These are phyloP conservation scores for Aurifilum marmelostoma DNA, from an alignment of 2,329 filamentous ascomycete species.

Conservation along the genomic window DNA sequence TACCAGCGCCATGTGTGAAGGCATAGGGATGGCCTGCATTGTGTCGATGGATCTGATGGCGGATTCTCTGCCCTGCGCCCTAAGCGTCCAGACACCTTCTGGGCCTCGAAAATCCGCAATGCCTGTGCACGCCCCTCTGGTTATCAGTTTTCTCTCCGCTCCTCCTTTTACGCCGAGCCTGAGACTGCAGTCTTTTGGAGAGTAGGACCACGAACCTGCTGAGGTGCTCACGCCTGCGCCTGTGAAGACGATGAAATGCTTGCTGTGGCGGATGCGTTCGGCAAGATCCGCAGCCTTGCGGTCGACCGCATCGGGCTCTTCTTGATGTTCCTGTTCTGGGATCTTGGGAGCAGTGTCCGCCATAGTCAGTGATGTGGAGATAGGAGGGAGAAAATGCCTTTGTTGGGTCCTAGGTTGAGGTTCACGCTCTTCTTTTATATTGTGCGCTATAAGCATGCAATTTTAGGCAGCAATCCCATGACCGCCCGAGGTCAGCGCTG, in stretches of 20 bases:
- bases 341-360: constrained; percentile 32
- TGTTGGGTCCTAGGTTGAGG: not conserved
- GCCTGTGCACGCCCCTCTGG: constrained; percentile 35
- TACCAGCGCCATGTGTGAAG: constrained; percentile 49
- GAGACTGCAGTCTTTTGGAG: constrained; percentile 28
- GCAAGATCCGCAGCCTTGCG: constrained; percentile 44
- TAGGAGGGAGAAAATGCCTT: not conserved
- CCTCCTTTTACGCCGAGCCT: not conserved
- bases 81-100: constrained; percentile 49
- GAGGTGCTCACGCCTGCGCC: constrained; percentile 52
- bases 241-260: constrained; percentile 51
- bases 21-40: constrained; percentile 49
- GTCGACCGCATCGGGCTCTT: constrained; percentile 37
- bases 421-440: not conserved
- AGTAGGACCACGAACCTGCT: constrained; percentile 39
- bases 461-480: not conserved
- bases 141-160: not conserved
- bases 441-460: not conserved
- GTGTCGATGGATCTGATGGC: constrained; percentile 41
- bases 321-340: constrained; percentile 31
- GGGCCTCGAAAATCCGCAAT: constrained; percentile 54
- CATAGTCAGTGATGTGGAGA: constrained; percentile 4
- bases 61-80: constrained; percentile 45
- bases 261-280: constrained; percentile 44
- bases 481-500: not conserved